Base-by-base conservation (phyloP, 1,139 yeast genomes). In the Suhomyces bolitotheri region DNA sequence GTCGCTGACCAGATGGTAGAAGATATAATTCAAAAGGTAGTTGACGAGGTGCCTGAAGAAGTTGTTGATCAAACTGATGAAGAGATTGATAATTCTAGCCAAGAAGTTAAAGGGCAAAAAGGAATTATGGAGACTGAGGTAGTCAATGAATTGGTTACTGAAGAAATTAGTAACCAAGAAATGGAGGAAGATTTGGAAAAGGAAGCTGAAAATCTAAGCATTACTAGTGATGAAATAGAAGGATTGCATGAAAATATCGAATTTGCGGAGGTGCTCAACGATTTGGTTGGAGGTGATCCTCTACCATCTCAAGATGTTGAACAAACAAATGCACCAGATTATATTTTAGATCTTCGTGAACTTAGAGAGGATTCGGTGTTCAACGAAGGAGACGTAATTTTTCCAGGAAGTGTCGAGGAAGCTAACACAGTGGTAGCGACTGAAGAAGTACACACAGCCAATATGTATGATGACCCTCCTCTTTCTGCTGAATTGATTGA, bases 321-420 rank as follows among this genome's bases (percentile, higher is more conserved):
- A n/a, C n/a, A n/a, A n/a, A n/a, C n/a, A 17, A 7, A 17, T 17
- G 6, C 20, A 7, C 20, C n/a, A n/a, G n/a, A 17, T 8, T 17
- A 17, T 8, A 8, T 8, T 8, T 17, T 17, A 8, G 20, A 22
- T n/a, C 9, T 28, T 6, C 7, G 15, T n/a, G 34, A 23, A 8
- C 6, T 31, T 3, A 25, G 32, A 6, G 35, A 31, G 7, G 19
- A 23, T 5, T 27, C 35, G 5, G 29, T 28, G 4, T 14, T 24
- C 12, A 30, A 22, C n/a, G 37, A 33, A 7, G 15, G 30, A 4
- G 38, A 38, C 6, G 31, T 38, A 1, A n/a, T 38, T 10, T 20
- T 14, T 19, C 36, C 38, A 3, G 31, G 12, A 9, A 30, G 29
- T 14, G 24, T 34, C 12, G 38, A 34, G 10, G 34, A 29, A 17